Conservation (phyloP, 1,284 basidiomycete species). For the Rhodotorula sp. region DNA sequence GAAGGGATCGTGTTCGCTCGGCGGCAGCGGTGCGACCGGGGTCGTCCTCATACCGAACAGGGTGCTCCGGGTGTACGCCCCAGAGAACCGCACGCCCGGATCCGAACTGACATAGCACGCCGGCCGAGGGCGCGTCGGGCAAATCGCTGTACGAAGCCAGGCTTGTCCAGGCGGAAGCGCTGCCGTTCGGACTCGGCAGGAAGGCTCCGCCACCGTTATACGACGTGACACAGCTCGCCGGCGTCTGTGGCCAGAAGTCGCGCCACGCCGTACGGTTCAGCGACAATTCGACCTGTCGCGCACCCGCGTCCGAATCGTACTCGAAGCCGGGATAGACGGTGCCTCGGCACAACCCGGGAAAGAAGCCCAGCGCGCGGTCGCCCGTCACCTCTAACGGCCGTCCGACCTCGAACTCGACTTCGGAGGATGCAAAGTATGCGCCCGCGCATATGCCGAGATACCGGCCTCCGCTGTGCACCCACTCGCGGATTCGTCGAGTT, state of each 20-base stretch:
- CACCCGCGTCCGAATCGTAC: constrained; percentile 55
- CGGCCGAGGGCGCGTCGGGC: constrained; percentile 54
- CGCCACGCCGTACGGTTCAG: constrained; percentile 44
- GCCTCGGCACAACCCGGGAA: constrained; percentile 57
- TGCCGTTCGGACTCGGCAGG: constrained; percentile 11
- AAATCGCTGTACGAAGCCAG: constrained; percentile 51
- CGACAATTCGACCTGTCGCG: constrained; percentile 49
- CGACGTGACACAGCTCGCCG: constrained; percentile 50
- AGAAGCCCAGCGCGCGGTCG: constrained; percentile 59
- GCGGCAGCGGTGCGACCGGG: constrained; percentile 20
- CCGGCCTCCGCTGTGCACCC: constrained; percentile 66
- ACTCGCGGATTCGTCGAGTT: constrained; percentile 59
- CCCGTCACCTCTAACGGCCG: constrained; percentile 54
- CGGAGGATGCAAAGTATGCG: constrained; percentile 56
- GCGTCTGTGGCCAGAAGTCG: constrained; percentile 39
- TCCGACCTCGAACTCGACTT: constrained; percentile 56
- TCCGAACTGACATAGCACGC: constrained; percentile 57
- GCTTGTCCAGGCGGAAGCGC: constrained; percentile 41
- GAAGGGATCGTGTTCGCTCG: constrained; percentile 49
- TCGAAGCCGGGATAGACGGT: constrained; percentile 60
- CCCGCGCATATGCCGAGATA: constrained; percentile 67
- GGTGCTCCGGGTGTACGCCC: constrained; percentile 65
- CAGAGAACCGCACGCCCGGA: constrained; percentile 62
- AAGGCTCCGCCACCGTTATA: constrained; percentile 61
- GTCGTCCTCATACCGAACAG: constrained; percentile 47